phyloP scores from a whole-genome alignment of 192 early-diverging fungal species.

The Coemansia sp. region DNA sequence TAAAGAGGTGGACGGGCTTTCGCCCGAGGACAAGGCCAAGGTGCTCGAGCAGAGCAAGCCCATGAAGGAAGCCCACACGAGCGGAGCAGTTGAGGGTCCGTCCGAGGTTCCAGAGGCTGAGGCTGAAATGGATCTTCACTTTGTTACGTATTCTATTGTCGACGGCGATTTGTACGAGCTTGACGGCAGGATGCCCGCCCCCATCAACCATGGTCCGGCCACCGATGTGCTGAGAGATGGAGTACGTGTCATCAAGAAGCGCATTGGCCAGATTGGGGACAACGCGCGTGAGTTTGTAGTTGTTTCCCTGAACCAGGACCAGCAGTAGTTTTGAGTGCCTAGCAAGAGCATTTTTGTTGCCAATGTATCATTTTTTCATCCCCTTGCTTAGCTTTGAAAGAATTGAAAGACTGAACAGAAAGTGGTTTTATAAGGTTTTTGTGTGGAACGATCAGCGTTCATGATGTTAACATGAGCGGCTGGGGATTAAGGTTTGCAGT shows the following conservation, averaged over 20 bases:
- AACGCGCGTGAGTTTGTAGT: conserved; percentile 23
- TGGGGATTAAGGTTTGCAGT: no score
- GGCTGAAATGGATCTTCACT: conserved; percentile 79
- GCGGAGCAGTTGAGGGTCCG: conserved; percentile 63
- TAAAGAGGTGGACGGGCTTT: conserved; percentile 58
- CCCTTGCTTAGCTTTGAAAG: not conserved
- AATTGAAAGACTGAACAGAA: no score
- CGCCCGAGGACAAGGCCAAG: conserved; percentile 74
- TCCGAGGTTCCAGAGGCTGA: conserved; percentile 68
- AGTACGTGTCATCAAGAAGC: conserved; percentile 24
- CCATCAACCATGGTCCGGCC: conserved; percentile 79
- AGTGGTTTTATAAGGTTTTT: no score
- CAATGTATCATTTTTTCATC: not conserved
- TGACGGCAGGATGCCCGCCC: conserved; percentile 79
- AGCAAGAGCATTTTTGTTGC: not conserved
- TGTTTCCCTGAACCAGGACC: conserved; percentile 17
- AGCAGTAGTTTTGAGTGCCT: not conserved
- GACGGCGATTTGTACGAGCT: conserved; percentile 84
- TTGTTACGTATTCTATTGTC: conserved; percentile 75
- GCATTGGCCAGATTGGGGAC: conserved; percentile 20
- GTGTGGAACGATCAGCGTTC: no score
- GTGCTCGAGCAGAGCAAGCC: conserved; percentile 64
- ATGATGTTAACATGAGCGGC: no score
- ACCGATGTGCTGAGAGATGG: conserved; percentile 58
- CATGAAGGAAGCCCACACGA: conserved; percentile 60